Conservation (phyloP, 2,329 filamentous ascomycete species). For the Ophiostoma perfectum region DNA sequence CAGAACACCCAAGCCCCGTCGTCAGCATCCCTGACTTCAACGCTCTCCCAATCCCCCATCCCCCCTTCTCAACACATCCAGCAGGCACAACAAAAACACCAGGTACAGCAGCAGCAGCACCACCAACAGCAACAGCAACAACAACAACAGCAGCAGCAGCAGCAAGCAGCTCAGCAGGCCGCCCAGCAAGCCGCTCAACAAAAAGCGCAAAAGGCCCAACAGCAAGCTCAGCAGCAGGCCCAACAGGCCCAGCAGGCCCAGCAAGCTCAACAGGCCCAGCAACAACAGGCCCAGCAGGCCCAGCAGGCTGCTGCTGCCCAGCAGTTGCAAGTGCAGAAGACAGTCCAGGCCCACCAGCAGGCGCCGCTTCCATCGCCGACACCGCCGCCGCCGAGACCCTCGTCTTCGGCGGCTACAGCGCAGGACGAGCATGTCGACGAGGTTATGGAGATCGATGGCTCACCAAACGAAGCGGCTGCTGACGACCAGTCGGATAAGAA, state of each 20-base stretch:
- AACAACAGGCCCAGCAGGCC: conserved; percentile 31
- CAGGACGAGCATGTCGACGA: conserved; percentile 41
- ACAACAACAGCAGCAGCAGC: conserved; percentile 30
- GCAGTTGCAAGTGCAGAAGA: conserved; percentile 35
- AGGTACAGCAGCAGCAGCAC: conserved; percentile 19
- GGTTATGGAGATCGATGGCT: conserved; percentile 48
- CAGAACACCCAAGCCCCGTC: conserved; percentile 26
- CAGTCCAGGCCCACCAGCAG: conserved; percentile 33
- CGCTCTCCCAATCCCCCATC: conserved; percentile 40
- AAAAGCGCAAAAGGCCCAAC: conserved; percentile 27
- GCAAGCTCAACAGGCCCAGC: conserved; percentile 27
- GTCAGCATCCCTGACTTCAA: conserved; percentile 42
- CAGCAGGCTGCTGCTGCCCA: conserved; percentile 31
- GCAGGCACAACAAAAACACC: conserved; percentile 16
- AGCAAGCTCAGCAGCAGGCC: conserved; percentile 26
- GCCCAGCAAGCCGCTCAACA: conserved; percentile 26
- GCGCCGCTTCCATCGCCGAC: conserved; percentile 28
- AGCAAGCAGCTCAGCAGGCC: conserved; percentile 23
- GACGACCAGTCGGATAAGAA: conserved; percentile 37
- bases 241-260: conserved; percentile 2
- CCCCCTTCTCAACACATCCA: conserved; percentile 34
- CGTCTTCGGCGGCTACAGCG: conserved; percentile 29
- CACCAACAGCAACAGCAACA: conserved; percentile 20
- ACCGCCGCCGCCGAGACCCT: conserved; percentile 26
- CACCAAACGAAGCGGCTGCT: conserved; percentile 20